phyloP scores from a whole-genome alignment of 139 green algal genomes.

The Astrephomene gubernaculifera region DNA sequence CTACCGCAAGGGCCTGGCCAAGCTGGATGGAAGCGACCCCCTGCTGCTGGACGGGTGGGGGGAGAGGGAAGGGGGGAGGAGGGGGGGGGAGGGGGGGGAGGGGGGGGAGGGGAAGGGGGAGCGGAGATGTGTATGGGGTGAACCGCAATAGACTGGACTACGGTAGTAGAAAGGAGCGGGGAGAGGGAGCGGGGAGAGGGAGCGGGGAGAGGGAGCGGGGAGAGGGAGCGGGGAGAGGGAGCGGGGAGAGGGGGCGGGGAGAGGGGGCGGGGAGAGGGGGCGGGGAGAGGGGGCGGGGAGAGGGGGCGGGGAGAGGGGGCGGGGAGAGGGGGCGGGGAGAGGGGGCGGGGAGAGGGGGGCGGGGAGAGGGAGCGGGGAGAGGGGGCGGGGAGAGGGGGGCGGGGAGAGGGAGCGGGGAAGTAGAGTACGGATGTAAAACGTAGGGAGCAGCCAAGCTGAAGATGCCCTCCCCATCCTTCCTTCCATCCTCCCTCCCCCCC shows the following conservation, averaged over 20 bases:
- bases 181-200: neutral
- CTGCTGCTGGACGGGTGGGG: slow-evolving; percentile 66
- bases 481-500: neutral
- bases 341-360: neutral
- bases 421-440: neutral
- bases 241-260: neutral
- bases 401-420: neutral
- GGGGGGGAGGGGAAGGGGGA: too few relatives aligned
- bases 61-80: neutral
- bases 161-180: neutral
- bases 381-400: neutral
- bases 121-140: neutral
- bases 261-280: slow-evolving; percentile 14
- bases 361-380: neutral
- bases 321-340: neutral
- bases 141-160: neutral
- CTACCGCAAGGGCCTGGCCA: slow-evolving; percentile 70
- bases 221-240: too few relatives aligned
- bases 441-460: neutral
- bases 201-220: too few relatives aligned
- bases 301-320: slow-evolving; percentile 45
- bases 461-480: neutral
- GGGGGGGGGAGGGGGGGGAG: neutral
- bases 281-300: neutral
- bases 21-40: slow-evolving; percentile 75